Base-by-base conservation (phyloP, 371 early-diverging fungal species). In the Basidiobolus meristosporus region DNA sequence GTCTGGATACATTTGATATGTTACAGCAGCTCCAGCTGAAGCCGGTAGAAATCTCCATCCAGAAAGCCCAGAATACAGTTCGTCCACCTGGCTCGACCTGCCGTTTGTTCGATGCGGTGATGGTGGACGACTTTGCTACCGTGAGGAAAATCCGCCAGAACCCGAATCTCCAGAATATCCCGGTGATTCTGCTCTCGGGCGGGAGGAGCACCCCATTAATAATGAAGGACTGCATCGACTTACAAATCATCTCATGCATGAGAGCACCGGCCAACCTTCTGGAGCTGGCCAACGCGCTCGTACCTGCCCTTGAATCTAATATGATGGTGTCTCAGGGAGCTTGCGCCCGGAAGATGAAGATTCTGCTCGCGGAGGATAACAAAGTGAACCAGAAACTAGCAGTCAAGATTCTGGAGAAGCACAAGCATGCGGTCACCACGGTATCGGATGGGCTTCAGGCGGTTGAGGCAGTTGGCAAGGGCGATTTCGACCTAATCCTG, bases 311-410 rank as follows among this genome's bases (percentile, higher is more conserved):
- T 29, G 79, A 77, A 47, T 70, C 66, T 1, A 60, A 75, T 41
- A 60, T 70, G 12, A 52, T 67, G 6, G 35, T 69, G 14, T 52
- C 54, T 40, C 3, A 9, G 26, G 26, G 9, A 26, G 46, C 49
- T 17, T 39, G 47, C 7, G 48, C 43, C 38, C 45, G 49, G 43
- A 56, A 52, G 37, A 26, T 26, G 26, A 26, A 26, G 9, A 77
- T 86, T 41, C 47, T 86, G 21, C 50, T 86, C 12, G 83, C 78
- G 3, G 86, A 83, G 50, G 86, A 83, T 43, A 82, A 86, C 39
- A 58, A 73, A 36, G 78, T 86, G 28, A 86, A 86, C 51, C 82
- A 82, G 42, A 77, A 71, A 50, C 51, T 86, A 39, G 80, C 79
- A 0, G 65, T 81, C 12, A 64, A 73, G 10, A 73, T 82, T 19